Base-by-base conservation (phyloP, 495 filamentous ascomycete genomes). In the Podospora fimiseda region DNA sequence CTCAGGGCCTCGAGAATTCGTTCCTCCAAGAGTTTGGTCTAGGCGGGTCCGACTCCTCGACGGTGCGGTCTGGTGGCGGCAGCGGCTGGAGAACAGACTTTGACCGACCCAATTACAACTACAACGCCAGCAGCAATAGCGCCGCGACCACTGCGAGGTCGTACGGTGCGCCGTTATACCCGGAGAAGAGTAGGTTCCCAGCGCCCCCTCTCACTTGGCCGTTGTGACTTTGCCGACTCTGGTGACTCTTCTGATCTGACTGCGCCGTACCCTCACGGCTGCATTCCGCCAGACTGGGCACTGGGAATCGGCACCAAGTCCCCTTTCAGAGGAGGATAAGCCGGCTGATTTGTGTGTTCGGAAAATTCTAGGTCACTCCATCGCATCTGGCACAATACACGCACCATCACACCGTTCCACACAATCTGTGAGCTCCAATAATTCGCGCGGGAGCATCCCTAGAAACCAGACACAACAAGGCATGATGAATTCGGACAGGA, bases 401-500 rank as follows among this genome's bases (percentile, higher is more conserved):
- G 66, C 73, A 30, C 70, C 70, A 42, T 75, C 72, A 44, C 68
- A 75, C 51, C 72, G 68, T 39, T 76, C 72, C 18, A 50, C 60
- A 36, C 52, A 71, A 46, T 76, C 74, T 27, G 44, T 66, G 56
- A 69, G 56, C 52, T 75, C 74, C 39, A 55, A 56, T 47, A 62
- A 43, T 6, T 75, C 74, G 19, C 67, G 63, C 46, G 64, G 70
- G 45, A 74, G 65, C 56, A 62, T 61, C 51, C 59, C 55, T 51
- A 66, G 58, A 57, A 53, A 50, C 52, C 48, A 41, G 62, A 65
- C 62, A 30, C 23, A 47, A 57, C 57, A 59, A 24, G 61, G 61
- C 60, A 89, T 83, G 75, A 83, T 89, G 57, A 88, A 83, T 63
- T 80, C 88, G 19, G 90, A 96, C 60, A 80, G 90, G 58, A 83